Base-by-base conservation (phyloP, 2,329 filamentous ascomycete species). In the Neonectria magnoliae region DNA sequence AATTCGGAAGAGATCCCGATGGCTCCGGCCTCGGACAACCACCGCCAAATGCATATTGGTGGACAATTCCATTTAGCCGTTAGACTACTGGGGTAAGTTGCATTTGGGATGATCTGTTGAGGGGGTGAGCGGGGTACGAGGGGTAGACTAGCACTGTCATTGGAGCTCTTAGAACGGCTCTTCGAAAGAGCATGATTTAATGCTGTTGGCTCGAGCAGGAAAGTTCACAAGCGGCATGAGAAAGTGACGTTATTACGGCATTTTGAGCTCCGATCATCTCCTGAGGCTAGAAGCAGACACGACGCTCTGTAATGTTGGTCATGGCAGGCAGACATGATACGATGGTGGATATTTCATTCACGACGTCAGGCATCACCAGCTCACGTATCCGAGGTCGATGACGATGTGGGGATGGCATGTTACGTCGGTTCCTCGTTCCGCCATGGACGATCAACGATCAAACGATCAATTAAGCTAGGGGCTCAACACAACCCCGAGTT, bases 11-110 rank as follows among this genome's bases (percentile, higher is more conserved):
- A 4, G 11, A 44, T 14, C 41, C 69, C 69, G 69, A 63, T 14
- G 1, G n/a, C 57, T 2, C 69, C 69, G 65, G 31, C 10, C 2
- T 14, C 38, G 11, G 10, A 11, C 25, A 10, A 14, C 8, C 6
- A 18, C 2, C 45, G 1, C 48, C 48, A 60, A n/a, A 1, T 25
- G 44, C 22, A 44, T 50, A 71, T 71, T 71, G 69, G 69, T 70
- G 65, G 69, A 71, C 14, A 64, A 57, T 53, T 16, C 20, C 14
- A 70, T 71, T 71, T 71, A 71, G 47, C 69, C 69, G 71, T n/a
- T 2, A 14, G 25, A 25, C 36, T 6, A 18, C 25, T 25, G 25
- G 25, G 55, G 48, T 7, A n/a, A 60, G 41, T 41, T 57, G 53
- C 65, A 63, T 63, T 48, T 31, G n/a, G 47, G 25, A 31, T 20